Evolutionary conservation across 2,329 filamentous ascomycete species (phyloP).

Genomic region (Fusarium sp.): DNA sequence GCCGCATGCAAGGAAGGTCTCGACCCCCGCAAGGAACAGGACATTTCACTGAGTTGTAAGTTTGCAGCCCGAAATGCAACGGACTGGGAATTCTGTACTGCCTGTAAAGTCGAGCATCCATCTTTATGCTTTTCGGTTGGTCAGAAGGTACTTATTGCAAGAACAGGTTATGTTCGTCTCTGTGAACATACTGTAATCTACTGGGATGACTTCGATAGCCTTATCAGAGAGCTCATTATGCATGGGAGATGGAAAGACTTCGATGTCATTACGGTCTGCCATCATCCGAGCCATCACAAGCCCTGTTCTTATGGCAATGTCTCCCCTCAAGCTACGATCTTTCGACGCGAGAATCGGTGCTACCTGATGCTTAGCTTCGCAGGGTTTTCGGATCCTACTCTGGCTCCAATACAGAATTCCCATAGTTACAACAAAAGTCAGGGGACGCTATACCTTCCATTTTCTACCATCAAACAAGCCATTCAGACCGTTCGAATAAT

Average conservation of each 20-base stretch:
- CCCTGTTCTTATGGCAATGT: not conserved
- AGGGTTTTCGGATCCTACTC: no score
- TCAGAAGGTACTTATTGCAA: not conserved
- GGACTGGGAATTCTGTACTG: not conserved
- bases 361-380: not conserved
- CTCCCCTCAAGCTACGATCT: no score
- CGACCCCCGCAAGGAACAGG: not conserved
- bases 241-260: no score
- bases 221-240: not conserved
- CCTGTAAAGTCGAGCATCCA: not conserved
- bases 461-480: not conserved
- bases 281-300: not conserved
- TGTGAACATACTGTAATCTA: not conserved
- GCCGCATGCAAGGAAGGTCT: not conserved
- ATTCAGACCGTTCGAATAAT: not conserved
- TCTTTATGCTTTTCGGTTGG: not conserved
- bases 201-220: not conserved
- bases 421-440: rapidly evolving
- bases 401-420: not conserved
- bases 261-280: not conserved
- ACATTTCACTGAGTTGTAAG: not conserved
- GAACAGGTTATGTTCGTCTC: not conserved
- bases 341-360: not conserved
- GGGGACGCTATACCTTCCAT: not conserved
- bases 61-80: not conserved